Evolutionary conservation across 129 eudicot species (phyloP), one percentile per base, ranked within the genome.

Genomic region (Pseudognaphalium luteoalbum): DNA sequence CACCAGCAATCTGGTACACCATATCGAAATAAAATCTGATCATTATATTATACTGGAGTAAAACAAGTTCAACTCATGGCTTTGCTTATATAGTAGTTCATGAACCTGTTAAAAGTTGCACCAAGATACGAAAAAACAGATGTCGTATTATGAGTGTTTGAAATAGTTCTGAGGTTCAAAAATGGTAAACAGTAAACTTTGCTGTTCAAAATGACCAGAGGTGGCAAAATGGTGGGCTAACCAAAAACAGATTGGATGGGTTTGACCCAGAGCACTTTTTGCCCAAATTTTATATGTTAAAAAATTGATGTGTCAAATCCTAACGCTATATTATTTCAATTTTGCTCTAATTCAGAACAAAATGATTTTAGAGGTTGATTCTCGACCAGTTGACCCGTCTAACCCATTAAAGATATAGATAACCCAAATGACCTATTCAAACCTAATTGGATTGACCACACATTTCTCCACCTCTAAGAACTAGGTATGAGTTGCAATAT

Each of bases 1-100:
- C 98, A 61, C 95, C 95, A 58, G 97, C 95, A 83, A 91, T 91
- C 97, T 88, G 20, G 32, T 62, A 50, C 41, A 22, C 8, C 32
- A 78, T 7, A 63, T 70, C n/a, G 21, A 78, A 32, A 7, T 6
- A 21, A 76, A 33, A 12, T 30, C 0, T 35, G 39, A 52, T 57
- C 42, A 52, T 16, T 7, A 66, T 17, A 19, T 16, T 4, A 66
- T 34, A 19, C 50, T 8, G 30, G 20, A 34, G 19, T 8, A 29
- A 66, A 34, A 6, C 22, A 64, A 66, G 32, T 19, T 6, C 8
- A 66, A 34, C 21, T 11, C 21, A 16, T 2, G 12, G 50, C 6
- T 66, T 34, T 34, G 6, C 70, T 12, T n/a, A 32, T 66, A 39
- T 32, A 62, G 15, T 3, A 6, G 10, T 62, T 39, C 15, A 30